Percentiles rank a stretch among this genome's conserved stretches.
These are phyloP conservation scores for Agrocybe chaxingu DNA, from an alignment of 768 basidiomycete genomes.

Conservation along the genomic window DNA sequence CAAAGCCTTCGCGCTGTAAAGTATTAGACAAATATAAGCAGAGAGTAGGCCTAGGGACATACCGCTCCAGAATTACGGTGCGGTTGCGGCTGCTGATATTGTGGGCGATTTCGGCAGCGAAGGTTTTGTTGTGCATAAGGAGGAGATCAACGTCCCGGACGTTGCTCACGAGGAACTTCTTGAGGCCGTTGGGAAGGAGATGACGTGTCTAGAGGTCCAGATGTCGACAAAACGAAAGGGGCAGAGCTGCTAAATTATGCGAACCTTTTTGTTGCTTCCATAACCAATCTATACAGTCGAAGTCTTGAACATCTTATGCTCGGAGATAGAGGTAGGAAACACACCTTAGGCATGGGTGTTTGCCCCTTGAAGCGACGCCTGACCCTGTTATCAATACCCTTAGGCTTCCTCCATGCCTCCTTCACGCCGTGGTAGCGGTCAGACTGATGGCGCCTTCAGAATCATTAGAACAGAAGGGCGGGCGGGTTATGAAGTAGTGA, in stretches of 20 bases:
- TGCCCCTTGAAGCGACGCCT: constrained; percentile 95
- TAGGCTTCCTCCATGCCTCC: constrained; percentile 99
- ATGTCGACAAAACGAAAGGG: constrained; percentile 31
- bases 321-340: constrained; percentile 14
- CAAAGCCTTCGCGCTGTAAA: constrained; percentile 71
- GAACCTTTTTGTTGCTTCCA: constrained; percentile 84
- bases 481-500: constrained; percentile 11
- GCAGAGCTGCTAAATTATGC: constrained; percentile 5
- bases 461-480: constrained; percentile 2
- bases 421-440: constrained; percentile 97
- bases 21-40: constrained; percentile 3
- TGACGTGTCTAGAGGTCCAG: constrained; percentile 69
- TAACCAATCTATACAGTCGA: constrained; percentile 62
- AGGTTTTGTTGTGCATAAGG: constrained; percentile 97
- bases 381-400: constrained; percentile 99
- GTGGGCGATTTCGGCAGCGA: constrained; percentile 96
- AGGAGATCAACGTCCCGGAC: constrained; percentile 91
- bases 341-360: constrained; percentile 92
- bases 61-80: constrained; percentile 86
- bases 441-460: constrained; percentile 89
- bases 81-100: constrained; percentile 96
- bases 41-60: constrained; percentile 13
- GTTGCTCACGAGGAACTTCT: constrained; percentile 95
- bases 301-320: not conserved
- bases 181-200: constrained; percentile 91